phyloP scores from a whole-genome alignment of 768 basidiomycete genomes.

The Hypholoma fasciculare region DNA sequence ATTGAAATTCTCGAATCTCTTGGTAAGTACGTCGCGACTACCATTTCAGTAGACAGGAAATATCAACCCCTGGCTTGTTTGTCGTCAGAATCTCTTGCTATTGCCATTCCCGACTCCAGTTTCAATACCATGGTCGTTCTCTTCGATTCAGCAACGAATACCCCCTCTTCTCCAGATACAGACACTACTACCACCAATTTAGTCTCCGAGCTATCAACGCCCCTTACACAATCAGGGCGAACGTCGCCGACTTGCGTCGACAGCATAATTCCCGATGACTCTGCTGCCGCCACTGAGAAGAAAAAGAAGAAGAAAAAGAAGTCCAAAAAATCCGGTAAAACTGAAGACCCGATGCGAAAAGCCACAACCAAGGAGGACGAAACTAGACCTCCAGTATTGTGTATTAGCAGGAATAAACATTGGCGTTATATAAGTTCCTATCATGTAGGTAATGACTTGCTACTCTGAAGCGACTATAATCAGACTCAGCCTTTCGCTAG shows the following conservation, averaged over 20 bases:
- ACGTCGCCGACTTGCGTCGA: slow-evolving; percentile 29
- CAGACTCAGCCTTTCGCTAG: slow-evolving; percentile 38
- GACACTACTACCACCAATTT: slow-evolving; percentile 16
- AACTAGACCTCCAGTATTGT: slow-evolving; percentile 64
- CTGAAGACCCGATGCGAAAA: slow-evolving; percentile 36
- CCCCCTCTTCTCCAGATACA: slow-evolving; percentile 22
- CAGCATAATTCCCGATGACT: slow-evolving; percentile 21
- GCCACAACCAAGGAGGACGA: slow-evolving; percentile 34
- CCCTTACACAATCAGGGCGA: slow-evolving; percentile 29
- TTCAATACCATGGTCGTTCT: slow-evolving; percentile 8
- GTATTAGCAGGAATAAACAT: slow-evolving; percentile 92
- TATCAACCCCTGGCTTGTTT: neutral
- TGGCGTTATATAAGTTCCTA: slow-evolving; percentile 94
- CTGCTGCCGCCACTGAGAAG: slow-evolving; percentile 24
- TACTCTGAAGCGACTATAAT: slow-evolving; percentile 6
- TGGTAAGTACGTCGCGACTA: neutral
- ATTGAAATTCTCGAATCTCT: slow-evolving; percentile 1
- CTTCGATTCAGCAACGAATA: slow-evolving; percentile 13
- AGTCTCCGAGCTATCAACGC: slow-evolving; percentile 25
- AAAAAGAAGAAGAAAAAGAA: slow-evolving; percentile 77
- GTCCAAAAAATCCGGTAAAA: slow-evolving; percentile 53
- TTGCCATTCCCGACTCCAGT: neutral
- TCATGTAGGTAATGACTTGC: slow-evolving; percentile 56
- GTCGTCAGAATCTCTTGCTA: neutral
- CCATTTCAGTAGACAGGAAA: neutral